phyloP scores from a whole-genome alignment of 2,329 filamentous ascomycete species.

The Blastomyces emzantsi region DNA sequence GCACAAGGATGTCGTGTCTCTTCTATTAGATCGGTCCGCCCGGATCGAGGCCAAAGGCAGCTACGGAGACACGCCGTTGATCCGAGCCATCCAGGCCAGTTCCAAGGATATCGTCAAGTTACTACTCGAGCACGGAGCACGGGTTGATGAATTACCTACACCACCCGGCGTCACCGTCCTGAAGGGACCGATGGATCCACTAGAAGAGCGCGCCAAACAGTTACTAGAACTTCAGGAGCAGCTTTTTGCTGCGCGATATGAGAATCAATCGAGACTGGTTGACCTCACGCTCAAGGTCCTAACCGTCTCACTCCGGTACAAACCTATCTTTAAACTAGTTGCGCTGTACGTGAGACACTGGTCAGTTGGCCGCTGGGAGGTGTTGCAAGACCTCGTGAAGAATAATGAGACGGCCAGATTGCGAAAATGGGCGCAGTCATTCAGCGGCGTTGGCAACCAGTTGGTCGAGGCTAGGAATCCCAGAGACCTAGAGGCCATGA shows the following conservation, averaged over 20 bases:
- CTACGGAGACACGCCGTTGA: slow-evolving; percentile 19
- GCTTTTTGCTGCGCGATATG: slow-evolving; percentile 15
- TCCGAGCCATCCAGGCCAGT: slow-evolving; percentile 17
- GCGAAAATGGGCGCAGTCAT: slow-evolving; percentile 19
- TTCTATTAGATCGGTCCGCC: slow-evolving; percentile 17
- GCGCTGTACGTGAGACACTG: slow-evolving; percentile 18
- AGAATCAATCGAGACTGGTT: slow-evolving; percentile 15
- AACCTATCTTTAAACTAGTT: slow-evolving; percentile 16
- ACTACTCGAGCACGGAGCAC: slow-evolving; percentile 18
- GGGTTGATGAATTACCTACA: slow-evolving; percentile 14
- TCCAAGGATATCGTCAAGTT: slow-evolving; percentile 17
- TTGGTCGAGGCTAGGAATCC: slow-evolving; percentile 17
- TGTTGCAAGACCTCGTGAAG: slow-evolving; percentile 21
- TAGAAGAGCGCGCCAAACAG: slow-evolving; percentile 19
- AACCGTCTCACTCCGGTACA: slow-evolving; percentile 14
- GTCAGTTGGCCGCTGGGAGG: slow-evolving; percentile 20
- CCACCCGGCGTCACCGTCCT: slow-evolving; percentile 17
- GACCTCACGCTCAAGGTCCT: slow-evolving; percentile 16
- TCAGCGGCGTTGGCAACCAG: slow-evolving; percentile 13
- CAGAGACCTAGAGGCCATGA: slow-evolving; percentile 17
- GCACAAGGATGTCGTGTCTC: slow-evolving; percentile 16
- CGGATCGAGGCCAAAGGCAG: slow-evolving; percentile 13
- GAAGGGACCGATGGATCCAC: slow-evolving; percentile 16
- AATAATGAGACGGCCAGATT: slow-evolving; percentile 18
- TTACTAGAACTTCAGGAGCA: slow-evolving; percentile 19